Evolutionary conservation across 2,329 filamentous ascomycete species (phyloP).

Genomic region (Botryotinia convoluta): DNA sequence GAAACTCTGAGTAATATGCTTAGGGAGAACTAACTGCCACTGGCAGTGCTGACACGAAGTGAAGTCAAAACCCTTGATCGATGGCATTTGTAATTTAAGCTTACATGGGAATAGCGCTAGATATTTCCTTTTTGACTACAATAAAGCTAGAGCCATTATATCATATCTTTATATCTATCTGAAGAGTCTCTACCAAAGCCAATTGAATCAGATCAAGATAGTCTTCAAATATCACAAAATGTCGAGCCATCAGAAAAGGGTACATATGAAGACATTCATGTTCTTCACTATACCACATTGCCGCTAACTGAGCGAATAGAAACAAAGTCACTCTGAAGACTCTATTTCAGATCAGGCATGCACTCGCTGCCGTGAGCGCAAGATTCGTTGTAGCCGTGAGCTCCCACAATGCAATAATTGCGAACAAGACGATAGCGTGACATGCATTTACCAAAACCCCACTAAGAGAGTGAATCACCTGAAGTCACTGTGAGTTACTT

Average conservation of each 20-base stretch:
- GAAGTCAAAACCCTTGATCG: not conserved
- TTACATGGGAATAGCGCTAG: not conserved
- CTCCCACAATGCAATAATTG: conserved; percentile 19
- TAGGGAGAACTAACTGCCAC: not conserved
- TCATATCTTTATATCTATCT: not conserved
- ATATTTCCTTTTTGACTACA: not conserved
- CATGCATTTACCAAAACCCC: conserved; percentile 21
- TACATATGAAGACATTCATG: not conserved
- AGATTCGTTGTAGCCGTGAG: conserved; percentile 17
- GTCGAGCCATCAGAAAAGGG: not conserved
- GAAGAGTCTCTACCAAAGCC: not conserved
- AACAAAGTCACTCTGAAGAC: not conserved
- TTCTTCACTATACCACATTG: not conserved
- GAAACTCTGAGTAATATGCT: not conserved
- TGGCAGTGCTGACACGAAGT: not conserved
- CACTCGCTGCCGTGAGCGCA: conserved; percentile 19
- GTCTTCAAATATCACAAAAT: not conserved
- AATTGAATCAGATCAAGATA: not conserved
- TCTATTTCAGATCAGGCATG: conserved; percentile 1
- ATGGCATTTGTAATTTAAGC: not conserved
- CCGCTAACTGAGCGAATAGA: not conserved
- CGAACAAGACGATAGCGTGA: conserved; percentile 18
- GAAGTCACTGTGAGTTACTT: conserved; percentile 15
- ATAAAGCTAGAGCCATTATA: not conserved
- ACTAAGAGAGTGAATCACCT: conserved; percentile 21